phyloP scores from a whole-genome alignment of 225 moss, liverwort and hornwort species.

The Physcomitrium patens region DNA sequence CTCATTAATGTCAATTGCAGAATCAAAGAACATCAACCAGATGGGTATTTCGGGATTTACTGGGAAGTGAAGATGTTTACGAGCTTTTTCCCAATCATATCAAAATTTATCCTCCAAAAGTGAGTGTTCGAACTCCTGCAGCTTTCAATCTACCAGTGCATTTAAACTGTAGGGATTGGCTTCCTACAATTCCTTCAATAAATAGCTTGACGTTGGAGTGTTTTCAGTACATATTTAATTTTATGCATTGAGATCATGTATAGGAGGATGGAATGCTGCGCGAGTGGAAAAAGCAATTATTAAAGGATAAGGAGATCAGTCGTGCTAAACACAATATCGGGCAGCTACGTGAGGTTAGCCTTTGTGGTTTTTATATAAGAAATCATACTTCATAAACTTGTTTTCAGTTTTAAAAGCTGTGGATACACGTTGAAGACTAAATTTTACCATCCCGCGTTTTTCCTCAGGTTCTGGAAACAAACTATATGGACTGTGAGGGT shows the following conservation, averaged over 20 bases:
- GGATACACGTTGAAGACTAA: slow-evolving; percentile 11
- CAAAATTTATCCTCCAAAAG: slow-evolving; percentile 79
- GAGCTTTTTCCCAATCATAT: slow-evolving; percentile 80
- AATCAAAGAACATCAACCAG: slow-evolving; percentile 72
- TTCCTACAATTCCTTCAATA: background rate
- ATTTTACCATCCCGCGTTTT: slow-evolving; percentile 24
- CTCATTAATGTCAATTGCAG: slow-evolving; percentile 42
- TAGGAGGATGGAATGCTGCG: slow-evolving; percentile 73
- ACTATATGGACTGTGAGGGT: slow-evolving; percentile 84
- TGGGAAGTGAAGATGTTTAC: slow-evolving; percentile 76
- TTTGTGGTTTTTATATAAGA: background rate
- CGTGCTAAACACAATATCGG: slow-evolving; percentile 71
- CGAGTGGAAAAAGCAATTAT: slow-evolving; percentile 79
- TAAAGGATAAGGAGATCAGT: slow-evolving; percentile 75
- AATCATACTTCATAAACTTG: background rate
- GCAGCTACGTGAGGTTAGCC: slow-evolving; percentile 64
- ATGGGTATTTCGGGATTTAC: slow-evolving; percentile 75
- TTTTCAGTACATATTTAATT: slow-evolving; percentile 14
- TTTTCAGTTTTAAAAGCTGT: slow-evolving; percentile 13
- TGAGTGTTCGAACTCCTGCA: slow-evolving; percentile 27
- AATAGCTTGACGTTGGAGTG: slow-evolving; percentile 3
- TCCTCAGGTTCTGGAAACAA: slow-evolving; percentile 72
- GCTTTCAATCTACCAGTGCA: slow-evolving; percentile 22
- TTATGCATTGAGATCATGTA: slow-evolving; percentile 22
- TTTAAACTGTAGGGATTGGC: slow-evolving; percentile 4